These are phyloP conservation scores for Paspalum vaginatum DNA, from an alignment of 176 grass and related monocot species.

Conservation along the genomic window DNA sequence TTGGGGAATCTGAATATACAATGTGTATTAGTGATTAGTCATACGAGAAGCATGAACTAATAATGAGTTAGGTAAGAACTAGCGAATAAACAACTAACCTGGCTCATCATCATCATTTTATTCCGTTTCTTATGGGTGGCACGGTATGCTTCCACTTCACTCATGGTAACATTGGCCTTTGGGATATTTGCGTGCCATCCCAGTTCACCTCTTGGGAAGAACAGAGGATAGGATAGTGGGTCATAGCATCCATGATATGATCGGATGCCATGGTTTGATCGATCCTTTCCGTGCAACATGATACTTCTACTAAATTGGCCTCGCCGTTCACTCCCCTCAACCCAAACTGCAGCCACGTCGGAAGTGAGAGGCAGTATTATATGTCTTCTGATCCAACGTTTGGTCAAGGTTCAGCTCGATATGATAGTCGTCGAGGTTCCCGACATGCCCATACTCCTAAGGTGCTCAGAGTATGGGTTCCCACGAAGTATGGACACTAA, in stretches of 20 bases:
- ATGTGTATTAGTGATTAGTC: background rate
- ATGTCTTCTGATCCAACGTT: background rate
- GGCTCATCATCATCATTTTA: background rate
- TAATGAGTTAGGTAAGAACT: background rate
- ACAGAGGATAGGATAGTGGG: background rate
- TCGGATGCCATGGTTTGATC: background rate
- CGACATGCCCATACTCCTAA: background rate
- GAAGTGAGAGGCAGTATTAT: background rate
- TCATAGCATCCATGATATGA: conserved; percentile 7
- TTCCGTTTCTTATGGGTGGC: accelerated
- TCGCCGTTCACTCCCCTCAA: background rate
- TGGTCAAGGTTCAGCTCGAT: background rate
- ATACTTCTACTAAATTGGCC: background rate
- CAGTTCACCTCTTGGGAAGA: conserved; percentile 1
- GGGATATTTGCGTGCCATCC: background rate
- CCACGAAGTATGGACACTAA: background rate
- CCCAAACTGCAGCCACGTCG: background rate
- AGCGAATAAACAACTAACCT: background rate
- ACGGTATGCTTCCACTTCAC: background rate
- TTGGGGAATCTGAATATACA: background rate
- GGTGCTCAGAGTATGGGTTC: background rate
- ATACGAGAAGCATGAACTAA: background rate
- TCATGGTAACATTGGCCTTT: background rate
- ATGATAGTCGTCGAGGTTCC: background rate
- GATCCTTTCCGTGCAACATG: background rate